Evolutionary conservation across 1,284 basidiomycete species (phyloP).

Genomic region (Earliella scabrosa): DNA sequence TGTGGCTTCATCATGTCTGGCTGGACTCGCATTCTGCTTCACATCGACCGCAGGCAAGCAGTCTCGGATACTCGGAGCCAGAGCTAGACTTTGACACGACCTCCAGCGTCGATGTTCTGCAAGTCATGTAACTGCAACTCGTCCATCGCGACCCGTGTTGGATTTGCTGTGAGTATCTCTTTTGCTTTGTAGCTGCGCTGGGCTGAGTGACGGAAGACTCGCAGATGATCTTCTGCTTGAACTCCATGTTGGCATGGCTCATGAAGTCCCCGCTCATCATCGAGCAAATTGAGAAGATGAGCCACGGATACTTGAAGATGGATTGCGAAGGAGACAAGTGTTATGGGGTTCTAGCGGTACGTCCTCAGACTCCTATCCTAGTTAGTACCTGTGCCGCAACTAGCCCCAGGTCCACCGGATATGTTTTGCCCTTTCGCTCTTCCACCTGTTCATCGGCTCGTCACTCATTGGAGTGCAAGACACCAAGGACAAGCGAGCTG

Average conservation of each 20-base stretch:
- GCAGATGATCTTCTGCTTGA: slow-evolving; percentile 93
- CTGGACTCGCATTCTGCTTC: slow-evolving; percentile 82
- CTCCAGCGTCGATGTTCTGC: slow-evolving; percentile 91
- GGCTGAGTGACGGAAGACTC: slow-evolving; percentile 6
- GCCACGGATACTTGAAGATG: slow-evolving; percentile 98
- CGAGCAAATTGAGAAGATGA: slow-evolving; percentile 89
- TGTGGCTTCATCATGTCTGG: slow-evolving; percentile 80
- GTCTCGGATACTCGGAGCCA: not conserved
- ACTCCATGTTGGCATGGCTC: slow-evolving; percentile 96
- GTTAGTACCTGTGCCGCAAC: not conserved
- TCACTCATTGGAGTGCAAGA: slow-evolving; percentile 88
- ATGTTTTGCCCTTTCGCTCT: slow-evolving; percentile 91
- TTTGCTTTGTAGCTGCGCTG: not conserved
- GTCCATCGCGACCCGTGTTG: slow-evolving; percentile 96
- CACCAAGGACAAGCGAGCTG: slow-evolving; percentile 89
- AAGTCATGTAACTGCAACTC: slow-evolving; percentile 99
- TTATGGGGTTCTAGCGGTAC: slow-evolving; percentile 94
- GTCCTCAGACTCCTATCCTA: slow-evolving; percentile 34
- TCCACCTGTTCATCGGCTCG: slow-evolving; percentile 84
- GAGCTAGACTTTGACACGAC: not conserved
- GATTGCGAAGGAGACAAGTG: slow-evolving; percentile 92
- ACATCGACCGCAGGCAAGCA: slow-evolving; percentile 79
- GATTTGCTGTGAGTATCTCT: slow-evolving; percentile 79
- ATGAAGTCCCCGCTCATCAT: slow-evolving; percentile 93
- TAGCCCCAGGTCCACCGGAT: slow-evolving; percentile 85